A percentile compares a stretch with the other conserved stretches of the same genome.
phyloP scores from a whole-genome alignment of 371 early-diverging fungal species.

The Choanephora cucurbitarum region DNA sequence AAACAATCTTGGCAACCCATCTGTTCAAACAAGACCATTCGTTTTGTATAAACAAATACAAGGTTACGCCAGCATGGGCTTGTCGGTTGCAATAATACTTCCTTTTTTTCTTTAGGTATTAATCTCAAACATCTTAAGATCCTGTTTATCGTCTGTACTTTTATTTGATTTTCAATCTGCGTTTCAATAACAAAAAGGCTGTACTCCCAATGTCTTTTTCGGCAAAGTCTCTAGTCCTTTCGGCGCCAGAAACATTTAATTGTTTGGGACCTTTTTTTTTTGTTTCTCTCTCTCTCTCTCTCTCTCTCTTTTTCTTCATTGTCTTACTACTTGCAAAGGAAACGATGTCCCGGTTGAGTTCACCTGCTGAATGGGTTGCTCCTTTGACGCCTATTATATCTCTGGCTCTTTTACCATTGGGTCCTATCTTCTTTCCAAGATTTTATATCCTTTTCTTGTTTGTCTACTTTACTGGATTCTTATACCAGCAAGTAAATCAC shows the following conservation, averaged over 20 bases:
- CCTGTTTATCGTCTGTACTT: too few relatives aligned
- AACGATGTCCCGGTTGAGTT: constrained; percentile 22
- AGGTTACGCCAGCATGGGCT: too few relatives aligned
- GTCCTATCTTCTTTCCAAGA: constrained; percentile 47
- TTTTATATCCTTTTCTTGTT: constrained; percentile 43
- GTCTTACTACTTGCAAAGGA: neutral
- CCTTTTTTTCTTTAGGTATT: too few relatives aligned
- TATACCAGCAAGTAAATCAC: constrained; percentile 51
- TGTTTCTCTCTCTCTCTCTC: constrained; percentile 7
- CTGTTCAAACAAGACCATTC: too few relatives aligned
- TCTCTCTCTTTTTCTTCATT: constrained; percentile 3
- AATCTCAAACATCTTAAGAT: neutral
- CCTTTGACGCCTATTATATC: constrained; percentile 46
- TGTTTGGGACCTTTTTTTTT: constrained; percentile 9
- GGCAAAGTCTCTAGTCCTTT: too few relatives aligned
- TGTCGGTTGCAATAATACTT: too few relatives aligned
- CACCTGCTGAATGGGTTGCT: constrained; percentile 54
- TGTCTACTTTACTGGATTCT: constrained; percentile 42
- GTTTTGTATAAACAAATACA: too few relatives aligned
- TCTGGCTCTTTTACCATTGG: constrained; percentile 40
- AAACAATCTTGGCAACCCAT: too few relatives aligned
- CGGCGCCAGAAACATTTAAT: neutral
- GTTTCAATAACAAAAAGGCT: too few relatives aligned
- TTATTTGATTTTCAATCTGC: too few relatives aligned
- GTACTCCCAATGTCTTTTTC: too few relatives aligned